Evolutionary conservation across 495 filamentous ascomycete species (phyloP).

Genomic region (Penicillium maclennaniae): DNA sequence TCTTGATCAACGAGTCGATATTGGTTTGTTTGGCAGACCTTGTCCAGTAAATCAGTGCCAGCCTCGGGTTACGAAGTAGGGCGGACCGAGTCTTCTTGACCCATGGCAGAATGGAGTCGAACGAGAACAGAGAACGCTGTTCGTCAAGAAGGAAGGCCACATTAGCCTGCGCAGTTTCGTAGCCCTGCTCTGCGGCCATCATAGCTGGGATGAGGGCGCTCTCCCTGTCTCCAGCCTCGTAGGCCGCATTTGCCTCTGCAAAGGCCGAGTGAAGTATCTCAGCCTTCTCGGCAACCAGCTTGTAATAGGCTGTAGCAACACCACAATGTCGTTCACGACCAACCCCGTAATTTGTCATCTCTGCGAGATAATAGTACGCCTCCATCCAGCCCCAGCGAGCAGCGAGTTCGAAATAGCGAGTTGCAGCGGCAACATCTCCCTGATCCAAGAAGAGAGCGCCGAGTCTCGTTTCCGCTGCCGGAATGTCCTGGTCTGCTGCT

Average conservation of each 20-base stretch:
- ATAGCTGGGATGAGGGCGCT: conserved; percentile 79
- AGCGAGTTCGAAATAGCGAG: conserved; percentile 88
- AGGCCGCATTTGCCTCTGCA: conserved; percentile 79
- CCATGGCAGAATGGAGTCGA: conserved; percentile 45
- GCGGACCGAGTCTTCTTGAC: conserved; percentile 34
- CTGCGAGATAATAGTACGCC: conserved; percentile 91
- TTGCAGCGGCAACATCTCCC: conserved; percentile 70
- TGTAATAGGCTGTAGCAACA: conserved; percentile 85
- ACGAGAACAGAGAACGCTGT: conserved; percentile 58
- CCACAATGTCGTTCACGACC: conserved; percentile 77
- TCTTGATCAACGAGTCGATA: conserved; percentile 91
- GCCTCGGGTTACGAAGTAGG: conserved; percentile 63
- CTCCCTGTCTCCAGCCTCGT: conserved; percentile 80
- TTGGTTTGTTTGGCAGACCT: conserved; percentile 91
- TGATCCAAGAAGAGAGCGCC: conserved; percentile 89
- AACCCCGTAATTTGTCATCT: conserved; percentile 77
- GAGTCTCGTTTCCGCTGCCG: conserved; percentile 76
- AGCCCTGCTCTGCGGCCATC: conserved; percentile 94
- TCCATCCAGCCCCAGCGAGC: conserved; percentile 85
- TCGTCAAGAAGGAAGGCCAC: conserved; percentile 90
- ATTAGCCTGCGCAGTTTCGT: conserved; percentile 89
- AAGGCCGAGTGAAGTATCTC: conserved; percentile 83
- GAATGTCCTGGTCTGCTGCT: conserved; percentile 79
- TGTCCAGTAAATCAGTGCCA: conserved; percentile 95
- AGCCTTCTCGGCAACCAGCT: conserved; percentile 86